Percentiles rank a stretch among this genome's conserved stretches.
Conservation (phyloP, 768 basidiomycete genomes). For the Naganishia vishniacii region DNA sequence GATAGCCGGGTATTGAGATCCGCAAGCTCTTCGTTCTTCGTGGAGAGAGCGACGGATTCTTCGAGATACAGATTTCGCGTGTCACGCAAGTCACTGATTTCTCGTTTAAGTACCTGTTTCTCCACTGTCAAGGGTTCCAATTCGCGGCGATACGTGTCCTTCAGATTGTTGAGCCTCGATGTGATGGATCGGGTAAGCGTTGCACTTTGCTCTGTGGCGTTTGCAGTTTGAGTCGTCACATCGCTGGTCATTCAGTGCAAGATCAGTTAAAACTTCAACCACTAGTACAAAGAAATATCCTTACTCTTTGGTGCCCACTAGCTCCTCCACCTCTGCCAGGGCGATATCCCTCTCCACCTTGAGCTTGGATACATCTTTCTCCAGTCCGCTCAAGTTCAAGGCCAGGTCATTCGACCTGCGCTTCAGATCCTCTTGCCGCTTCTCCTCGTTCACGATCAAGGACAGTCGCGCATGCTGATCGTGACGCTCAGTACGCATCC, state of each 20-base stretch:
- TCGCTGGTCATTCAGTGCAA: conserved; percentile 32
- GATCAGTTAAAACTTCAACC: background rate
- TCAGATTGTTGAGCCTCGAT: conserved; percentile 77
- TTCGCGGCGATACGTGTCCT: conserved; percentile 78
- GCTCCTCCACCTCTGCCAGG: conserved; percentile 86
- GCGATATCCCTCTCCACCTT: conserved; percentile 86
- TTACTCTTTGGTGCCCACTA: conserved; percentile 68
- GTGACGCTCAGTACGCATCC: conserved; percentile 74
- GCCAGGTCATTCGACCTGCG: conserved; percentile 72
- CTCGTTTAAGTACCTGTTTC: conserved; percentile 69
- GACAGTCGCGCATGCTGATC: conserved; percentile 83
- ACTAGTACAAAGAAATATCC: conserved; percentile 31
- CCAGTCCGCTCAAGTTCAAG: conserved; percentile 68
- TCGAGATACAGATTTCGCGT: conserved; percentile 80
- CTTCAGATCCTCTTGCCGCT: conserved; percentile 68
- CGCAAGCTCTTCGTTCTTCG: conserved; percentile 85
- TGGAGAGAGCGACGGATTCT: conserved; percentile 83
- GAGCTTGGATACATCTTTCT: conserved; percentile 77
- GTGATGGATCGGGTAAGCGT: conserved; percentile 64
- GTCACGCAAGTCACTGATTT: conserved; percentile 79
- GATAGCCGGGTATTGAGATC: conserved; percentile 77
- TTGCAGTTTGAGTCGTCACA: conserved; percentile 45
- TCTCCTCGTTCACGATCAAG: conserved; percentile 72
- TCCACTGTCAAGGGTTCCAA: conserved; percentile 76
- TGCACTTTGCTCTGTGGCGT: conserved; percentile 24